Conservation (phyloP, 2,329 filamentous ascomycete species). For the Colletotrichum sansevieriae region DNA sequence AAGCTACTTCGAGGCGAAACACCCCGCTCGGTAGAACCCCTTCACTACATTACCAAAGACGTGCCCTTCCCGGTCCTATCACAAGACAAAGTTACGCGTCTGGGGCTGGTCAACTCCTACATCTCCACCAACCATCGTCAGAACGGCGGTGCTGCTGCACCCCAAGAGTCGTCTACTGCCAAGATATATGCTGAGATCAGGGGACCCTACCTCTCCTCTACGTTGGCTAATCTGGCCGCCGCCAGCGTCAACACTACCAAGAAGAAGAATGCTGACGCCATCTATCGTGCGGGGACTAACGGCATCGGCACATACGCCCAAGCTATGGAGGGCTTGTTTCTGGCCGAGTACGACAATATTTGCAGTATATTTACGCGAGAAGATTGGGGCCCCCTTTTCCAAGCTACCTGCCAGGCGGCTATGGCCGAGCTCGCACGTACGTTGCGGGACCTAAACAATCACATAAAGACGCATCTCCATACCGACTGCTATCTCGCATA, state of each 20-base stretch:
- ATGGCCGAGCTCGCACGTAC: slow-evolving; percentile 88
- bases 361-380: slow-evolving; percentile 87
- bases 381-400: slow-evolving; percentile 85
- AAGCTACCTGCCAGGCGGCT: slow-evolving; percentile 81
- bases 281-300: slow-evolving; percentile 90
- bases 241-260: slow-evolving; percentile 88
- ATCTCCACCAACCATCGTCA: slow-evolving; percentile 73
- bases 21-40: slow-evolving; percentile 83
- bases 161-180: slow-evolving; percentile 77
- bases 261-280: slow-evolving; percentile 83
- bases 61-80: slow-evolving; percentile 84
- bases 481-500: slow-evolving; percentile 97
- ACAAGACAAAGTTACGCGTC: slow-evolving; percentile 79
- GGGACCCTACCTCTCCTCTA: slow-evolving; percentile 86
- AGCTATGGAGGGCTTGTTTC: slow-evolving; percentile 87
- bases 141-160: slow-evolving; percentile 53
- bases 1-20: slow-evolving; percentile 81
- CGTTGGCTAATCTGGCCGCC: slow-evolving; percentile 86
- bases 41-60: slow-evolving; percentile 94
- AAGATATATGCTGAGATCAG: slow-evolving; percentile 88
- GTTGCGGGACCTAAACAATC: slow-evolving; percentile 87
- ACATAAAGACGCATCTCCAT: slow-evolving; percentile 86
- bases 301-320: slow-evolving; percentile 91
- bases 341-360: slow-evolving; percentile 92
- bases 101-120: slow-evolving; percentile 84